These are phyloP conservation scores for Neofusicoccum umdonicola DNA, from an alignment of 2,329 filamentous ascomycete species.

Conservation along the genomic window DNA sequence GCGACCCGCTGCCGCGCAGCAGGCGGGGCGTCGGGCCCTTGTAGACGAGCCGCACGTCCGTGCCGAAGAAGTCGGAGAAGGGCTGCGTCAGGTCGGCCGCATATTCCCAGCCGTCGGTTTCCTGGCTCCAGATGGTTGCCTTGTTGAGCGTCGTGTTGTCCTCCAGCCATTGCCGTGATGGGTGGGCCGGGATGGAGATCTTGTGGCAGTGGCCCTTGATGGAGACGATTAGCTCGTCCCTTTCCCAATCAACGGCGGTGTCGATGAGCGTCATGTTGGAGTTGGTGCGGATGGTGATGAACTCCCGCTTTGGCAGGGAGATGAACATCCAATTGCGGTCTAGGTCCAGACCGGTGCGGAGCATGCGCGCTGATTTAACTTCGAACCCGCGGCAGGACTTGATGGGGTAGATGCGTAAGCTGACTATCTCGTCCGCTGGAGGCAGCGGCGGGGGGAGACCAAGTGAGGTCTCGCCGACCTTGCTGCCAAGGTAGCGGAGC, in stretches of 20 bases:
- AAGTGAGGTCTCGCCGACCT: background rate
- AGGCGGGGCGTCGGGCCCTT: constrained; percentile 60
- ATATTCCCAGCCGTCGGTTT: constrained; percentile 59
- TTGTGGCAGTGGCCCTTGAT: constrained; percentile 52
- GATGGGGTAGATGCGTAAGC: constrained; percentile 61
- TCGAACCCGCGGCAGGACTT: constrained; percentile 65
- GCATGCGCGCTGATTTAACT: constrained; percentile 51
- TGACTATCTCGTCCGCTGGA: constrained; percentile 43
- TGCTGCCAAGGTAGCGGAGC: constrained; percentile 6
- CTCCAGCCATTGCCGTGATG: constrained; percentile 53
- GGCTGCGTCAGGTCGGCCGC: constrained; percentile 48
- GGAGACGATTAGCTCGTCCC: constrained; percentile 33
- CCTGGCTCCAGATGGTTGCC: constrained; percentile 59
- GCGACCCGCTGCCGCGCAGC: constrained; percentile 56
- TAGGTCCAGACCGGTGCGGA: constrained; percentile 58
- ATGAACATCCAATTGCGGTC: constrained; percentile 69
- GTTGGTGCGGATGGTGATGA: constrained; percentile 62
- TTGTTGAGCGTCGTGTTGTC: constrained; percentile 49
- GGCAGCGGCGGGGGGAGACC: constrained; percentile 26
- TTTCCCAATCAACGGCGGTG: constrained; percentile 48
- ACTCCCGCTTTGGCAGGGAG: constrained; percentile 51
- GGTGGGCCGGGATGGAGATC: constrained; percentile 56
- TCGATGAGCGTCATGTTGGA: constrained; percentile 63
- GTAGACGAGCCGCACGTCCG: constrained; percentile 57
- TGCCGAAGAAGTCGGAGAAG: constrained; percentile 57